These are phyloP conservation scores for Aspergillus novofumigatus DNA, from an alignment of 2,329 filamentous ascomycete genomes.

Conservation along the genomic window DNA sequence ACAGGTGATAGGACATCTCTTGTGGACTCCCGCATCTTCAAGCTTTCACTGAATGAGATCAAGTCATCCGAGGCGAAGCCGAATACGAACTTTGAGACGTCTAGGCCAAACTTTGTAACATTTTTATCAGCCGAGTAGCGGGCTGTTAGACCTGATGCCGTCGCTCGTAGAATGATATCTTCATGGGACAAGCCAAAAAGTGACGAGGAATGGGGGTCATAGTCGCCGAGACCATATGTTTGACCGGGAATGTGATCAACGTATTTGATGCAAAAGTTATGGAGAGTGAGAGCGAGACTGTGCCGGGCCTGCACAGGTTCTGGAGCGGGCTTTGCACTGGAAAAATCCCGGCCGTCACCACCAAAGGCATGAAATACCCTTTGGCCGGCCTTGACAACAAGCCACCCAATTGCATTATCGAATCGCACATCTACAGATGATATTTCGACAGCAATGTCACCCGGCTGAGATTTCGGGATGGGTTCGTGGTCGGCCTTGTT, in stretches of 20 bases:
- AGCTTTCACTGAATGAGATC: slow-evolving; percentile 48
- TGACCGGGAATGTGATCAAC: slow-evolving; percentile 33
- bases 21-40: slow-evolving; percentile 45
- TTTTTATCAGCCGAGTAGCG: slow-evolving; percentile 18
- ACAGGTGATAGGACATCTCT: slow-evolving; percentile 37
- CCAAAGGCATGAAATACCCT: slow-evolving; percentile 21
- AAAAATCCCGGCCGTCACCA: slow-evolving; percentile 8
- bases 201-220: slow-evolving; percentile 10
- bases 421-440: slow-evolving; percentile 29
- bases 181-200: slow-evolving; percentile 22
- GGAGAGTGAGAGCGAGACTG: slow-evolving; percentile 24
- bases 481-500: slow-evolving; percentile 4
- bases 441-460: slow-evolving; percentile 30
- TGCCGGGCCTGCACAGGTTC: slow-evolving; percentile 8
- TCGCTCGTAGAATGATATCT: slow-evolving; percentile 31
- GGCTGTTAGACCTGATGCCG: slow-evolving; percentile 22
- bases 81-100: slow-evolving; percentile 43
- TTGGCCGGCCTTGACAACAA: slow-evolving; percentile 36
- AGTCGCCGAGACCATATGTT: slow-evolving; percentile 18
- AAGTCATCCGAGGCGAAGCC: slow-evolving; percentile 48
- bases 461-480: background rate
- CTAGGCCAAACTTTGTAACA: slow-evolving; percentile 25
- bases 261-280: slow-evolving; percentile 32
- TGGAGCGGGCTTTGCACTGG: slow-evolving; percentile 2
- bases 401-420: slow-evolving; percentile 41